Percentiles rank a stretch among this genome's conserved stretches.
Evolutionary conservation across 1,139 yeast genomes (phyloP).

Genomic region (Diutina pseudorugosa): DNA sequence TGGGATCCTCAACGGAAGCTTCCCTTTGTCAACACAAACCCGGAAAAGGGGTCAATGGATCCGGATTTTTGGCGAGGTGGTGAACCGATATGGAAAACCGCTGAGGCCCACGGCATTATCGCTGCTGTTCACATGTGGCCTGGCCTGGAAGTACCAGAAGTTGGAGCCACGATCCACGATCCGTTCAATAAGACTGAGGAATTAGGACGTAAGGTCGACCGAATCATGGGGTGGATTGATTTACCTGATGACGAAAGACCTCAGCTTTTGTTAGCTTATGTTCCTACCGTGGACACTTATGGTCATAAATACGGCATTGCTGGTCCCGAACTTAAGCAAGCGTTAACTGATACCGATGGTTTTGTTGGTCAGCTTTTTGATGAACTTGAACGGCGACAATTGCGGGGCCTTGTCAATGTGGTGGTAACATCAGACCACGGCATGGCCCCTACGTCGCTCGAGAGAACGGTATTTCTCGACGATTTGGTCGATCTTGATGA

Average conservation of each 20-base stretch:
- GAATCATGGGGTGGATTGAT: conserved; percentile 62
- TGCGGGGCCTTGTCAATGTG: conserved; percentile 56
- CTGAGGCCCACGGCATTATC: conserved; percentile 47
- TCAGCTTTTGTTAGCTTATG: conserved; percentile 67
- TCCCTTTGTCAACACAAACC: conserved; percentile 55
- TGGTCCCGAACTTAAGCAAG: conserved; percentile 44
- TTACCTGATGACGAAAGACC: conserved; percentile 41
- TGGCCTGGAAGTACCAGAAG: conserved; percentile 63
- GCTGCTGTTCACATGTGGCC: conserved; percentile 97
- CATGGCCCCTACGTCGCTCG: conserved; percentile 76
- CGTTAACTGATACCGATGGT: conserved; percentile 51
- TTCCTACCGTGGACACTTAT: conserved; percentile 65
- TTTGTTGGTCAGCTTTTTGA: conserved; percentile 39
- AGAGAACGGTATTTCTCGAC: conserved; percentile 54
- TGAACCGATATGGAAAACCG: conserved; percentile 81
- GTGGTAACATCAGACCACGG: conserved; percentile 85
- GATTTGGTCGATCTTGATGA: conserved; percentile 45
- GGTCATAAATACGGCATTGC: conserved; percentile 66
- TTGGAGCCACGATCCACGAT: conserved; percentile 34
- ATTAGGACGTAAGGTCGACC: conserved; percentile 40
- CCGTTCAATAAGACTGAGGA: conserved; percentile 53
- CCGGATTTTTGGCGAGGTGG: conserved; percentile 76
- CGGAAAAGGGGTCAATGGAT: conserved; percentile 35
- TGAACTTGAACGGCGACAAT: conserved; percentile 41
- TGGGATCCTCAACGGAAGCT: conserved; percentile 45